Conservation (phyloP, 1,139 yeast genomes). For the Candida sp. region DNA sequence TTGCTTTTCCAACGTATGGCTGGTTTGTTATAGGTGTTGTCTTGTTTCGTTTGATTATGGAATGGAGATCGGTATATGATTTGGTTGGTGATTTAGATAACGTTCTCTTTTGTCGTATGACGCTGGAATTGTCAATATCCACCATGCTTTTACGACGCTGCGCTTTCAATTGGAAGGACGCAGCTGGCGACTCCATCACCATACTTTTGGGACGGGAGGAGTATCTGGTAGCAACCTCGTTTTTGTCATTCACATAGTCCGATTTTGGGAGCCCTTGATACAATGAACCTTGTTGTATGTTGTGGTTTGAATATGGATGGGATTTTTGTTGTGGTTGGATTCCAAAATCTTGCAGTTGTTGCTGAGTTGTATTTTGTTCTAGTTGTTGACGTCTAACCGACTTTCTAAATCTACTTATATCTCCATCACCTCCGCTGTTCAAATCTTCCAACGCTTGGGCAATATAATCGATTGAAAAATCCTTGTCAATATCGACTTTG, state of each 20-base stretch:
- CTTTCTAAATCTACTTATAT: constrained; percentile 40
- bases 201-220: constrained; percentile 22
- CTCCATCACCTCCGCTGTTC: constrained; percentile 64
- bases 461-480: constrained; percentile 47
- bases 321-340: constrained; percentile 12
- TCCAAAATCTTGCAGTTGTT: constrained; percentile 5
- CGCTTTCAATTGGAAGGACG: constrained; percentile 4
- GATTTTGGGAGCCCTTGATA: constrained; percentile 12
- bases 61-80: constrained; percentile 29
- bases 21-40: constrained; percentile 41
- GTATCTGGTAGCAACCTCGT: constrained; percentile 38
- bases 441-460: constrained; percentile 64
- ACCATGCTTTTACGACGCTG: constrained; percentile 7
- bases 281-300: constrained; percentile 7
- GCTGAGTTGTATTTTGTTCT: constrained; percentile 8
- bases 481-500: constrained; percentile 38
- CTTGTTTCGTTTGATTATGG: constrained; percentile 19
- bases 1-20: constrained; percentile 56
- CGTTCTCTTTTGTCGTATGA: constrained; percentile 14
- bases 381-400: constrained; percentile 30
- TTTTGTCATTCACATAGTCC: constrained; percentile 32
- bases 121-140: constrained; percentile 4
- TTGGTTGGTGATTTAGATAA: constrained; percentile 28
- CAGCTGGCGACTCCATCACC: constrained; percentile 18
- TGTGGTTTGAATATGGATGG: neutral